phyloP scores from a whole-genome alignment of 2,329 filamentous ascomycete genomes.

The Paecilomyces sp. region DNA sequence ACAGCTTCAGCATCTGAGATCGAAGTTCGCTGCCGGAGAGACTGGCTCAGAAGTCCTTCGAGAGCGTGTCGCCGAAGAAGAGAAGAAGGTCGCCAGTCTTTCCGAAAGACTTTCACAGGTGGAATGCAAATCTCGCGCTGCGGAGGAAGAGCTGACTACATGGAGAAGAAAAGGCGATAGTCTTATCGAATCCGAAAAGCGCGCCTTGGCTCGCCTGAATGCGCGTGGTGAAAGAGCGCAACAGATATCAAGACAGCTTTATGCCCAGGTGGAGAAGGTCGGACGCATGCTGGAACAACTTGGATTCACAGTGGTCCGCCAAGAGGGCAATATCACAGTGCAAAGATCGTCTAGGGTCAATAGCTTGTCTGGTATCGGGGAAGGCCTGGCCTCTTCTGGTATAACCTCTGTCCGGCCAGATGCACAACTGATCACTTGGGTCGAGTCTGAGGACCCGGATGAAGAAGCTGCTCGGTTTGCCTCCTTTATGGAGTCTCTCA shows the following conservation, averaged over 20 bases:
- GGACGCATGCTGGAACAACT: conserved; percentile 75
- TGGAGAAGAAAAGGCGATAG: conserved; percentile 53
- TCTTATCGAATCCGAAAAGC: conserved; percentile 23
- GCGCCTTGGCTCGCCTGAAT: conserved; percentile 52
- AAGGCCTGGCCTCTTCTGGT: conserved; percentile 27
- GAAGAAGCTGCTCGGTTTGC: conserved; percentile 68
- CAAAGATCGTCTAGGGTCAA: conserved; percentile 59
- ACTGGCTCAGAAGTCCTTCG: conserved; percentile 74
- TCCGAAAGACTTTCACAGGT: conserved; percentile 65
- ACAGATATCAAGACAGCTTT: conserved; percentile 77
- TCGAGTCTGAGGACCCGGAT: conserved; percentile 58
- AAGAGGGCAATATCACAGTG: conserved; percentile 65
- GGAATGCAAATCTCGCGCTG: conserved; percentile 66
- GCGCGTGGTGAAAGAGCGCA: conserved; percentile 66
- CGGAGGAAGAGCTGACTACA: conserved; percentile 68
- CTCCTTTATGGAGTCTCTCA: conserved; percentile 64
- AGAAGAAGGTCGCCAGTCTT: conserved; percentile 60
- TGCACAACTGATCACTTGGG: conserved; percentile 74
- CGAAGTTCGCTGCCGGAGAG: conserved; percentile 72
- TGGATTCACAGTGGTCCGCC: conserved; percentile 72
- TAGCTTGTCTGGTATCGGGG: conserved; percentile 25
- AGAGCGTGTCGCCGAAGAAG: conserved; percentile 67
- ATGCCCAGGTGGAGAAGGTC: conserved; percentile 77
- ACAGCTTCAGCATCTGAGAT: conserved; percentile 61
- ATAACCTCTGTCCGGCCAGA: conserved; percentile 45